phyloP scores from a whole-genome alignment of 495 filamentous ascomycete species.

The Amorphotheca resinae region DNA sequence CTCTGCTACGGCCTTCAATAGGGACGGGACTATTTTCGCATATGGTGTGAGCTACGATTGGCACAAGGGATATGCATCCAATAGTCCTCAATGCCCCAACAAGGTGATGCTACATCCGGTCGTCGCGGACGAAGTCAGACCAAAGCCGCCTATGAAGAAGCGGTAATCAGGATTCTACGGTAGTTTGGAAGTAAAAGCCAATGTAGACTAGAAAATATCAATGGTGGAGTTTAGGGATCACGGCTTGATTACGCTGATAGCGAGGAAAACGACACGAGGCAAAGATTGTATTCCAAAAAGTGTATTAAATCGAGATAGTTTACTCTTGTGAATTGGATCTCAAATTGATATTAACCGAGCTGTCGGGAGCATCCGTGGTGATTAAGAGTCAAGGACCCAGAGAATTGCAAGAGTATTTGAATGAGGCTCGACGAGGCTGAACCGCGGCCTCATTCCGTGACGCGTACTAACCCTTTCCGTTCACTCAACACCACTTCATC shows the following conservation, averaged over 20 bases:
- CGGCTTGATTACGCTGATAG: no score
- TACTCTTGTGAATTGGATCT: no score
- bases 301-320: no score
- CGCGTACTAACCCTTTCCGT: slow-evolving; percentile 7
- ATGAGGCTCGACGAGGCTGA: slow-evolving; percentile 12
- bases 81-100: slow-evolving; percentile 52
- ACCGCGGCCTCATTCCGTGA: not conserved
- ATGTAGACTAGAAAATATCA: no score
- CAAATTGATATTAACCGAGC: no score
- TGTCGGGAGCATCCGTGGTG: no score
- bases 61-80: slow-evolving; percentile 70
- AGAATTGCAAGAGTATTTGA: no score
- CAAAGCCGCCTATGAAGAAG: slow-evolving; percentile 19
- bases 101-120: slow-evolving; percentile 80
- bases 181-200: no score
- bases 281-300: no score
- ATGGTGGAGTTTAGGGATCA: no score
- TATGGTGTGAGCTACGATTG: slow-evolving; percentile 90
- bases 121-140: slow-evolving; percentile 63
- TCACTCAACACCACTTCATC: not conserved
- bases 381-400: no score
- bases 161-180: not conserved
- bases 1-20: slow-evolving; percentile 62
- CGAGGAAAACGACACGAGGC: no score
- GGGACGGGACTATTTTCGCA: slow-evolving; percentile 68